Evolutionary conservation across 768 basidiomycete species (phyloP).

Genomic region (Leccinum obscurum): DNA sequence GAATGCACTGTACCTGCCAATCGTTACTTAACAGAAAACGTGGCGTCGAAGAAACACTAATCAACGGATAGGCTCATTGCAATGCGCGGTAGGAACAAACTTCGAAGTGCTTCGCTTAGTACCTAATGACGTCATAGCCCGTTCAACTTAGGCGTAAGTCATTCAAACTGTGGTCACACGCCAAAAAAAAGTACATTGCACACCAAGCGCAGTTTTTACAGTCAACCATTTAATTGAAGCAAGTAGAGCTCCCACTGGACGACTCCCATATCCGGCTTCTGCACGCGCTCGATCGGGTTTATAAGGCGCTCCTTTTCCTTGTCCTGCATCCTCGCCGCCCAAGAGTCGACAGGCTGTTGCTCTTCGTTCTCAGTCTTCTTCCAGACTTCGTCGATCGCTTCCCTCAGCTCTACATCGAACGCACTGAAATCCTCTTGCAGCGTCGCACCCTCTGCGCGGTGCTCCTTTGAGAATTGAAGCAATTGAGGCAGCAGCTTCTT

Average conservation of each 20-base stretch:
- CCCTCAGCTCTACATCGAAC: conserved; percentile 58
- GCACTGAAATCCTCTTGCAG: conserved; percentile 60
- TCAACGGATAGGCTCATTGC: not conserved
- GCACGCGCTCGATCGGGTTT: conserved; percentile 53
- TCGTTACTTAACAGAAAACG: not conserved
- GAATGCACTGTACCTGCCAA: not conserved
- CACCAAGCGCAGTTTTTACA: not conserved
- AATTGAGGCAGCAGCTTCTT: conserved; percentile 73
- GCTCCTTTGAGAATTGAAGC: conserved; percentile 63
- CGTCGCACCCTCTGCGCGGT: conserved; percentile 61
- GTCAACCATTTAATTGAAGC: conserved; percentile 10
- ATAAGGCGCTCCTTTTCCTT: conserved; percentile 45
- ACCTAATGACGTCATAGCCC: not conserved
- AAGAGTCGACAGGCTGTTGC: conserved; percentile 40
- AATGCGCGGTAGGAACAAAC: not conserved
- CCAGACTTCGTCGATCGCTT: conserved; percentile 70
- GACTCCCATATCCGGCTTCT: conserved; percentile 43
- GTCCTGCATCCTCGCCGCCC: conserved; percentile 56
- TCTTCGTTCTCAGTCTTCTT: conserved; percentile 35
- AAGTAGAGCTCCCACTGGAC: conserved; percentile 27
- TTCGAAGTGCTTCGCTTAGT: not conserved
- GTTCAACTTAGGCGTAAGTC: not conserved
- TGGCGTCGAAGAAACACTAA: not conserved
- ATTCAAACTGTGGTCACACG: not conserved
- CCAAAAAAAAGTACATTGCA: not conserved